Evolutionary conservation across 495 filamentous ascomycete species (phyloP), one percentile per base, ranked within the genome.

Genomic region (Echria macrotheca): DNA sequence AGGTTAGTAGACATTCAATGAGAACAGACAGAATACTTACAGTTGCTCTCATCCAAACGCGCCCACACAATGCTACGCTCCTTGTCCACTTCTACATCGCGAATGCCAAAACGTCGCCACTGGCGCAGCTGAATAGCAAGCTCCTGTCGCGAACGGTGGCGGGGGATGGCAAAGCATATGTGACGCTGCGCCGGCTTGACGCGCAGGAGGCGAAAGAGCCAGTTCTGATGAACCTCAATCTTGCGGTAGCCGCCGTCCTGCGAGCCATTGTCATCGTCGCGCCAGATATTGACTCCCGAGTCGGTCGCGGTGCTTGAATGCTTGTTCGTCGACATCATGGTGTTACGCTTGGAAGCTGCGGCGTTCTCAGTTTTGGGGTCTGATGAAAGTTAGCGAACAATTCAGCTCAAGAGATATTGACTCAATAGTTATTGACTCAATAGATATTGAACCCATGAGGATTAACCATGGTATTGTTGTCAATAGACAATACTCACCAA

Each of bases 161-260:
- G 84, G 2, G 81, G 75, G 17, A 86, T 72, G 5, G 76, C 75
- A 55, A 97, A 84, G 60, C 88, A 89, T 9, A 96, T 60, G 7
- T 83, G 74, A 44, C 78, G 77, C 22, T 70, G 80, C 0, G 84
- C 84, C 0, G 93, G 91, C 59, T 93, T 95, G 64, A 96, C 84
- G 39, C 89, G 81, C 68, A 98, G 85, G 17, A 97, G 79, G 12
- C 86, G 84, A 26, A 85, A 81, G 40, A 98, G 75, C 89, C 90
- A 96, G 49, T 85, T 93, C 50, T 84, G 80, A 37, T 81, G 78
- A 3, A 79, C 72, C 14, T 77, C 80, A 42, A 80, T 76, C 49
- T 74, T 66, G 43, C 76, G 75, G 36, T 55, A 59, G 25, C 52
- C 55, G 15, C 18, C 24, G 2, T 23, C 25, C 2, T 17, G 23